Percentiles rank a stretch among this genome's conserved stretches.
Evolutionary conservation across 495 filamentous ascomycete genomes (phyloP).

Genomic region (Echria macrotheca): DNA sequence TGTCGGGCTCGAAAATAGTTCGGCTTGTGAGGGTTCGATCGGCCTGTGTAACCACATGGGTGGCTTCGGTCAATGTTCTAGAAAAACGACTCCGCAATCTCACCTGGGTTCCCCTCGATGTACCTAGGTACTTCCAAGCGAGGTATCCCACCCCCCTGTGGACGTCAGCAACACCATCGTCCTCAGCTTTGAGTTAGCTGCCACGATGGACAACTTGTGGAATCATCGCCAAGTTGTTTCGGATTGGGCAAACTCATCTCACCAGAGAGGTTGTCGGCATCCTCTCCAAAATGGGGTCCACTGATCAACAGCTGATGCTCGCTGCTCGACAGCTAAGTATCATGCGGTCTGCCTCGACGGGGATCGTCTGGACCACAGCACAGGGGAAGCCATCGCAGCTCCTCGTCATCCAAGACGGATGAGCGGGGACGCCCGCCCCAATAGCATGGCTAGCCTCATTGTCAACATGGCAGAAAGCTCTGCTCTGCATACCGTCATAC

Average conservation of each 20-base stretch:
- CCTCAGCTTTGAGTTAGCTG: background rate
- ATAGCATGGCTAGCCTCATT: too few relatives aligned
- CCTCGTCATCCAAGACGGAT: too few relatives aligned
- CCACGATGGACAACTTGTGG: too few relatives aligned
- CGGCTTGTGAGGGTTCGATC: background rate
- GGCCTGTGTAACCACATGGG: constrained; percentile 19
- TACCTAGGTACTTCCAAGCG: background rate
- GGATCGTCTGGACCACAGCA: too few relatives aligned
- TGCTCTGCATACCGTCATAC: too few relatives aligned
- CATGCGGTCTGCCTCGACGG: constrained; percentile 4
- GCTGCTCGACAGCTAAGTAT: background rate
- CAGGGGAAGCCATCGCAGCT: too few relatives aligned
- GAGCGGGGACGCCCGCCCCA: too few relatives aligned
- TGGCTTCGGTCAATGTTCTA: constrained; percentile 23
- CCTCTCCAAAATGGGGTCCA: background rate
- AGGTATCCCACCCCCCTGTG: background rate
- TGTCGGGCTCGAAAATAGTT: background rate
- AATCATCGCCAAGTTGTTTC: too few relatives aligned
- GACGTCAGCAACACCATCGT: background rate
- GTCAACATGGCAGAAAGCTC: too few relatives aligned
- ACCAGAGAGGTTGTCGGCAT: too few relatives aligned
- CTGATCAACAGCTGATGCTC: constrained; percentile 11
- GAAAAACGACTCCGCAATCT: constrained; percentile 17
- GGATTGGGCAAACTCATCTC: too few relatives aligned
- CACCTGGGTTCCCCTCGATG: background rate